Evolutionary conservation across 768 basidiomycete species (phyloP), one percentile per base, ranked within the genome.

Genomic region (Omphalotus guepiniiformis): DNA sequence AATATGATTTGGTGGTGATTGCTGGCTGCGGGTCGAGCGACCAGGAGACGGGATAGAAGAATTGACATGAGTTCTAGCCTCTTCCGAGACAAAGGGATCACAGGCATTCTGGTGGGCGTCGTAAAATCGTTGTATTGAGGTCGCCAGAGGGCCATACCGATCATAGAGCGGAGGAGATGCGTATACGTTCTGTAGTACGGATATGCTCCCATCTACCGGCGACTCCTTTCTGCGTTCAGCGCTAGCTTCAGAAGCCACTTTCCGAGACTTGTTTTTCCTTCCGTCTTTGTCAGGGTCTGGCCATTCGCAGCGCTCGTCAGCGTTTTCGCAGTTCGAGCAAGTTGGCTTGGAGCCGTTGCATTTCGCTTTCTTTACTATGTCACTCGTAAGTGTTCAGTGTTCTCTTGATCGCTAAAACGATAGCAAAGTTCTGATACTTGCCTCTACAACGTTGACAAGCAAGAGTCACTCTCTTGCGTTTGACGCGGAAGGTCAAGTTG

Each of bases 281-380:
- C 44, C 44, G 19, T 46, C 44, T 34, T 46, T 29, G 12, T 34
- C 44, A 36, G 44, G 44, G 34, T 46, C 35, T 15, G 44, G 44
- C 44, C 44, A 46, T 21, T 46, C 44, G 44, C 44, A 46, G 18
- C 21, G 13, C n/a, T 22, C 21, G 16, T 34, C 23, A 8, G 44
- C 13, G 16, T 15, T 35, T 22, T 37, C 12, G 18, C 44, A 46
- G 22, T 46, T 46, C 6, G 29, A 30, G 18, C 44, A 46, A 16
- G 37, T 19, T 13, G 44, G 44, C 34, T 46, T 46, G 44, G 19
- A 35, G 6, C 44, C 44, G 23, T 46, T 18, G 34, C 44, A 46
- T 36, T 46, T 46, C 25, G 23, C 44, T 36, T 46, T 46, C 44
- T 46, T 46, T 46, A 35, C 44, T 46, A 19, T n/a, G n/a, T n/a